Percentiles rank a stretch among this genome's conserved stretches.
These are phyloP conservation scores for Stellera chamaejasme DNA, from an alignment of 345 rosid genomes.

Conservation along the genomic window DNA sequence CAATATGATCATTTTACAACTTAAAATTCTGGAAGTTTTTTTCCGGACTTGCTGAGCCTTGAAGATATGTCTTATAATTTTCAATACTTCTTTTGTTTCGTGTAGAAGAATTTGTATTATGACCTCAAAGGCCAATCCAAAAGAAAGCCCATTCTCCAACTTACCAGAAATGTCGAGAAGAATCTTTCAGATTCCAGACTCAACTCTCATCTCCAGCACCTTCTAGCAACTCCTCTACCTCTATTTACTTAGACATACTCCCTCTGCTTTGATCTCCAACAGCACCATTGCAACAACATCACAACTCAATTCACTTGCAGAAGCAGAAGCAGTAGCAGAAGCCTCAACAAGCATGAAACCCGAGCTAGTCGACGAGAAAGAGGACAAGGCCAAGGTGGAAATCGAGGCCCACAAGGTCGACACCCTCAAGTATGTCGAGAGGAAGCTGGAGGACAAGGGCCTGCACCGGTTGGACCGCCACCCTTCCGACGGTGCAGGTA, in stretches of 20 bases:
- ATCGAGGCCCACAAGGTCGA: constrained; percentile 38
- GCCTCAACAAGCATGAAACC: constrained; percentile 33
- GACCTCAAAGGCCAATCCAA: too few relatives aligned
- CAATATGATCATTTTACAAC: too few relatives aligned
- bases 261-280: neutral
- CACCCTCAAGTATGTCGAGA: constrained; percentile 51
- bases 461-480: constrained; percentile 69
- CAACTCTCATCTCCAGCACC: constrained; percentile 15
- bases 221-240: neutral
- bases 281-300: too few relatives aligned
- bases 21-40: too few relatives aligned
- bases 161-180: too few relatives aligned
- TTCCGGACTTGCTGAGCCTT: too few relatives aligned
- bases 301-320: neutral
- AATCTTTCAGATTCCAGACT: too few relatives aligned
- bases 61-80: too few relatives aligned
- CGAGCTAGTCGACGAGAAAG: constrained; percentile 41
- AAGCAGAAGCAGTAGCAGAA: neutral
- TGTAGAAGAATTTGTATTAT: too few relatives aligned
- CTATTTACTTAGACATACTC: neutral
- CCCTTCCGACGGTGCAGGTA: constrained; percentile 50
- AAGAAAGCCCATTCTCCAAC: too few relatives aligned
- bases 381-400: constrained; percentile 33
- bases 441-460: constrained; percentile 66
- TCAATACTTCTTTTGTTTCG: too few relatives aligned